Evolutionary conservation across 1,139 yeast species (phyloP).

Genomic region (Schwanniomyces etchellsii): DNA sequence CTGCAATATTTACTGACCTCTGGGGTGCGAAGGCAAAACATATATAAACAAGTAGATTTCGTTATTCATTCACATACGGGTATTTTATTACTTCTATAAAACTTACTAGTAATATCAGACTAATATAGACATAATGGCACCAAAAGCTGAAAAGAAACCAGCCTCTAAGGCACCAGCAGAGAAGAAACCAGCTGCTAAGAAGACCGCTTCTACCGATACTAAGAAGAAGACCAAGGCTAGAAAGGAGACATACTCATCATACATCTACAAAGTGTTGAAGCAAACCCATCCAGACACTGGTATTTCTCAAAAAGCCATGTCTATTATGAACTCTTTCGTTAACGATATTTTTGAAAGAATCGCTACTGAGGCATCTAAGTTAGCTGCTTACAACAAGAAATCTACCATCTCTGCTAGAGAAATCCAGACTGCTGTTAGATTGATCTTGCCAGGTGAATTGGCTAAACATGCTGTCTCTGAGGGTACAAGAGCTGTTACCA

Average conservation of each 20-base stretch:
- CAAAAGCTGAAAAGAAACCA: conserved; percentile 97
- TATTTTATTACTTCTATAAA: conserved; percentile 2
- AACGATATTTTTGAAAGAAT: conserved; percentile 94
- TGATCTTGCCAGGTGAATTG: conserved; percentile 98
- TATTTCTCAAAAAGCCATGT: conserved; percentile 99
- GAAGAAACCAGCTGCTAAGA: conserved; percentile 94
- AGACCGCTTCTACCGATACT: conserved; percentile 70
- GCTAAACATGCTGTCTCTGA: conserved; percentile 99
- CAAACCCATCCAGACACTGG: conserved; percentile 99
- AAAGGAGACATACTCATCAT: conserved; percentile 98
- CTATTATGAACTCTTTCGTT: conserved; percentile 97
- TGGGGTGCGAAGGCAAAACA: conserved; percentile 7
- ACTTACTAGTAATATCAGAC: conserved; percentile 3
- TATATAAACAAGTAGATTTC: conserved; percentile 9
- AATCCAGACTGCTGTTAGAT: conserved; percentile 98
- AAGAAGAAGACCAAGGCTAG: conserved; percentile 97
- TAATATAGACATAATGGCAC: conserved; percentile 62
- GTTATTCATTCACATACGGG: conserved; percentile 1
- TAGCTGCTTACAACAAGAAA: conserved; percentile 99
- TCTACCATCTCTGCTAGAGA: conserved; percentile 99
- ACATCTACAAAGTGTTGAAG: conserved; percentile 96
- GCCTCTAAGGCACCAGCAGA: conserved; percentile 98
- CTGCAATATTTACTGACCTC: conserved; percentile 2
- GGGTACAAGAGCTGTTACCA: conserved; percentile 99
- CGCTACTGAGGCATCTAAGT: conserved; percentile 97